Conservation (phyloP, 1,284 basidiomycete genomes). For the Porogramme epimiltina region DNA sequence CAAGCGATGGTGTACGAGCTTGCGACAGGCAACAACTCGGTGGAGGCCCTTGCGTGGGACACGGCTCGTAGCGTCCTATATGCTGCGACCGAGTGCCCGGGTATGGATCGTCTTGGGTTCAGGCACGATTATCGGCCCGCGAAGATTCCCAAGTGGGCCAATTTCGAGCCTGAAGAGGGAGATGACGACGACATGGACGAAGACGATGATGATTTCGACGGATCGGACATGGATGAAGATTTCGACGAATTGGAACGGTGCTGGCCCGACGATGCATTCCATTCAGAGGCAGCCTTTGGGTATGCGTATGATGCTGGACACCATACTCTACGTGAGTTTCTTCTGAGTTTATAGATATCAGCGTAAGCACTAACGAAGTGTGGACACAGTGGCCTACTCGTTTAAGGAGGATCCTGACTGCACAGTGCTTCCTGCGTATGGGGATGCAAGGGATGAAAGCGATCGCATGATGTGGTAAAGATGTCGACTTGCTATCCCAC, state of each 20-base stretch:
- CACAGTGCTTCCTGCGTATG: too few species aligned
- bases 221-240: conserved; percentile 3
- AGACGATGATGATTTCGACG: conserved; percentile 19
- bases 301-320: conserved; percentile 38
- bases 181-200: conserved; percentile 29
- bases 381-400: not conserved
- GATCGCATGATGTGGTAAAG: not conserved
- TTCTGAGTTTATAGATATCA: too few species aligned
- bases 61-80: conserved; percentile 32
- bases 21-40: conserved; percentile 42
- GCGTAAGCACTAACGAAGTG: not conserved
- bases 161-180: conserved; percentile 1
- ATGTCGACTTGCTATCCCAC: too few species aligned
- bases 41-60: conserved; percentile 39
- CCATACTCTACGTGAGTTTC: conserved; percentile 31
- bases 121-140: conserved; percentile 33
- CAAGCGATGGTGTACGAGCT: conserved; percentile 39
- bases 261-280: conserved; percentile 38
- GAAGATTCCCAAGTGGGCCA: conserved; percentile 21
- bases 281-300: conserved; percentile 38
- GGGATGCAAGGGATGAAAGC: not conserved
- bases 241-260: too few species aligned
- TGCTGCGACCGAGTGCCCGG: conserved; percentile 37
- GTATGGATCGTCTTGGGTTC: conserved; percentile 34
- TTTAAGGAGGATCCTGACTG: not conserved